Conservation (phyloP, 768 basidiomycete species). For the Russula sp. region DNA sequence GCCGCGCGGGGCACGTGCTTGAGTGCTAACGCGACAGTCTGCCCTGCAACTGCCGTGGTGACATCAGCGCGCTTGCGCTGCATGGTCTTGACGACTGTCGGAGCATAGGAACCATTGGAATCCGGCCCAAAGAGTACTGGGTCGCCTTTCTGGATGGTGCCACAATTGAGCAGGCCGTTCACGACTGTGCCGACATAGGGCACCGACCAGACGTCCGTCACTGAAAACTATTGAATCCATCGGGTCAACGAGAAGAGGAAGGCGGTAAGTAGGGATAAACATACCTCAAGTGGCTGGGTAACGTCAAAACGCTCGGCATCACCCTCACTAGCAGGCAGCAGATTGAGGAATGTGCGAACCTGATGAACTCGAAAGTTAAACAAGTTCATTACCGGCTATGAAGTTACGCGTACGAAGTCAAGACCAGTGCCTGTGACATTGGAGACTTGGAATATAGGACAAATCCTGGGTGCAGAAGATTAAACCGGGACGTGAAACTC, state of each 20-base stretch:
- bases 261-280: background rate
- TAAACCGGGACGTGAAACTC: background rate
- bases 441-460: constrained; percentile 86
- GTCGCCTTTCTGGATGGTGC: constrained; percentile 72
- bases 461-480: constrained; percentile 44
- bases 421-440: constrained; percentile 95
- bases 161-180: constrained; percentile 76
- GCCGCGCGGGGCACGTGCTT: constrained; percentile 78
- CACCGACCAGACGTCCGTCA: constrained; percentile 85
- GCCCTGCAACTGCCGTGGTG: constrained; percentile 83
- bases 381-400: background rate
- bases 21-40: constrained; percentile 88
- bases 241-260: constrained; percentile 6
- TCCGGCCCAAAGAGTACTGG: constrained; percentile 85
- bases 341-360: constrained; percentile 86
- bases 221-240: constrained; percentile 49
- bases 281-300: constrained; percentile 74
- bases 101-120: constrained; percentile 79
- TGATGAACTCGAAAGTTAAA: constrained; percentile 24
- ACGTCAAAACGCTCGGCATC: constrained; percentile 74
- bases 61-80: constrained; percentile 89
- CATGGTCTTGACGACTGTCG: constrained; percentile 80
- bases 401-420: constrained; percentile 45
- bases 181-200: constrained; percentile 82
- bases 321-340: constrained; percentile 80